phyloP scores from a whole-genome alignment of 306 rosid genomes.

The Medicago arabica region DNA sequence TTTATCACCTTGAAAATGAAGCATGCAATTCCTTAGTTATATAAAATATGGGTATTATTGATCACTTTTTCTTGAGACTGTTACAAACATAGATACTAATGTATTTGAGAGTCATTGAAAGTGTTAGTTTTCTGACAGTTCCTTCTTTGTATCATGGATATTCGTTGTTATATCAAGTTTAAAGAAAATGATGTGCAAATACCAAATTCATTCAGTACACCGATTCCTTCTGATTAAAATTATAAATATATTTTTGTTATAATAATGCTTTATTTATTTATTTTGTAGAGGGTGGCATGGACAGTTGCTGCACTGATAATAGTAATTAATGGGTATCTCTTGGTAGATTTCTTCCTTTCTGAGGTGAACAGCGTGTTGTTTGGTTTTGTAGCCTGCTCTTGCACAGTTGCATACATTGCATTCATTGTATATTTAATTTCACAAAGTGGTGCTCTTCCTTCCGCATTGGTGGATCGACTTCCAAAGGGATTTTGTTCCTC shows the following conservation, averaged over 20 bases:
- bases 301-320: constrained; percentile 78
- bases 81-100: background rate
- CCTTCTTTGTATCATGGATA: constrained; percentile 35
- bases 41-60: constrained; percentile 22
- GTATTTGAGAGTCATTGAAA: constrained; percentile 11
- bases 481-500: constrained; percentile 55
- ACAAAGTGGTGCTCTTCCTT: constrained; percentile 65
- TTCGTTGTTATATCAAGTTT: constrained; percentile 7
- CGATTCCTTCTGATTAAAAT: constrained; percentile 24
- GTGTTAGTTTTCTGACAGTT: constrained; percentile 13
- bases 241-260: background rate
- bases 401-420: constrained; percentile 65
- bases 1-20: constrained; percentile 28
- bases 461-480: constrained; percentile 51
- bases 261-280: constrained; percentile 30
- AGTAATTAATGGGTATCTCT: constrained; percentile 78
- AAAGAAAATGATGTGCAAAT: constrained; percentile 29
- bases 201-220: constrained; percentile 29
- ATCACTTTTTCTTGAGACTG: constrained; percentile 7
- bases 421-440: constrained; percentile 70
- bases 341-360: constrained; percentile 72
- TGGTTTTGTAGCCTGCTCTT: constrained; percentile 57
- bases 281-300: constrained; percentile 82
- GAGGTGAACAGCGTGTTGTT: constrained; percentile 65
- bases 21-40: constrained; percentile 19